Base-by-base conservation (phyloP, 257 asterid species). In the Solanum peruvianum region DNA sequence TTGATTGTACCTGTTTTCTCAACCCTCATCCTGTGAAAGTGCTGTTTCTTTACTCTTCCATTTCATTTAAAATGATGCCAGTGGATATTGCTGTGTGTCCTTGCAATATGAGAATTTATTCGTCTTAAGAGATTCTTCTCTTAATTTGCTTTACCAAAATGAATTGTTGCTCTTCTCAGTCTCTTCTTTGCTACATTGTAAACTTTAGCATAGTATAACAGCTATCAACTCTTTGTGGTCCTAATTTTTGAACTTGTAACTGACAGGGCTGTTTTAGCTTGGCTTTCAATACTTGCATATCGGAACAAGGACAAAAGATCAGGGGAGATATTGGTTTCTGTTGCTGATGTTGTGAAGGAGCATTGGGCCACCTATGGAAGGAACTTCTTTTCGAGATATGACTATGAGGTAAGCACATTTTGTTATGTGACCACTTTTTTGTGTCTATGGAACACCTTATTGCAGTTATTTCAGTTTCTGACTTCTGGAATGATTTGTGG, bases 351-450 rank as follows among this genome's bases (percentile, higher is more conserved):
- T 72, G 99, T 95, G 88, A 91, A 85, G 52, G 94, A 92, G 90
- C 96, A 97, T 78, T 97, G 98, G 99, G 98, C 99, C 87, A 93
- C 96, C 85, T 96, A 96, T 39, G 99, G 99, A 44, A 92, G 99
- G 87, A 97, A 96, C 86, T 96, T 95, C 95, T 97, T 97, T 86
- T 97, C 98, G 45, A 93, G 99, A 96, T 97, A 95, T 11, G 99
- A 97, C 90, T 96, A 96, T 16, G 99, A 97, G 98, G 99, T 88
- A 90, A 91, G 93, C 71, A 78, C 87, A 86, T 70, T 87, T 49
- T 70, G 64, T 64, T 87, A 49, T 76, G 42, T 64, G 85, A 69
- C 88, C 67, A 64, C 64, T 73, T 91, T 75, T 75, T 52, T 64
- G 66, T 11, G 88, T 60, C 44, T 70, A 45, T 82, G 80, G 69